Conservation (phyloP, 768 basidiomycete genomes). For the Pleurotus pulmonarius region DNA sequence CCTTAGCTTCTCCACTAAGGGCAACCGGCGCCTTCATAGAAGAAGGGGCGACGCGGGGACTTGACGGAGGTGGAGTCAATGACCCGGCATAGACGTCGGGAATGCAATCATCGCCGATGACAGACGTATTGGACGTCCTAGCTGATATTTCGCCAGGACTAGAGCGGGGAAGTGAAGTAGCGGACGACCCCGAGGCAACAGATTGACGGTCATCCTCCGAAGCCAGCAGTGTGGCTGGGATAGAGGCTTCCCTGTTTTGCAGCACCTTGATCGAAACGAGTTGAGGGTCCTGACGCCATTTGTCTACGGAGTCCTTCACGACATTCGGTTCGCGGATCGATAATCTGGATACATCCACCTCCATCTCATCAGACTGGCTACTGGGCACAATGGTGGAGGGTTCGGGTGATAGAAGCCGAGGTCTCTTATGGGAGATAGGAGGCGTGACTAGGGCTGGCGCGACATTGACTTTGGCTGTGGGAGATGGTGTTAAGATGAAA, state of each 20-base stretch:
- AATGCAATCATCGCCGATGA: not conserved
- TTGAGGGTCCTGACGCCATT: constrained; percentile 32
- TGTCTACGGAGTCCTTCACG: constrained; percentile 34
- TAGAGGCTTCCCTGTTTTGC: not conserved
- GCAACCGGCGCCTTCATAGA: constrained; percentile 21
- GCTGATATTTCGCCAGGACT: not conserved
- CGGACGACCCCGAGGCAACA: constrained; percentile 16
- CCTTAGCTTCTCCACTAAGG: constrained; percentile 38
- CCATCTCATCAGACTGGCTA: constrained; percentile 66
- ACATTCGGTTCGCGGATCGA: constrained; percentile 19
- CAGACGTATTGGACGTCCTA: not conserved
- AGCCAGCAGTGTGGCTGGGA: constrained; percentile 12
- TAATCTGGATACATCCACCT: constrained; percentile 34
- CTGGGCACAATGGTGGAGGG: constrained; percentile 43
- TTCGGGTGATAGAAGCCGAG: constrained; percentile 31
- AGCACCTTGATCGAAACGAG: not conserved
- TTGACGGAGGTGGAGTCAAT: constrained; percentile 1
- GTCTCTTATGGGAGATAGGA: constrained; percentile 28
- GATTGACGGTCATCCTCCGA: constrained; percentile 17
- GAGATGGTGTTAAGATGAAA: not conserved
- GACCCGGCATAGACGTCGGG: not conserved
- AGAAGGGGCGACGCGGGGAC: not conserved
- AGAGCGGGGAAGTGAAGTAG: not conserved
- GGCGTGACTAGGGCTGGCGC: constrained; percentile 8
- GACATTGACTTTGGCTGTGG: not conserved